Percentiles rank a stretch among this genome's conserved stretches.
Evolutionary conservation across 352 stramenopile species (phyloP).

Genomic region (Phytopythium ostracodes): DNA sequence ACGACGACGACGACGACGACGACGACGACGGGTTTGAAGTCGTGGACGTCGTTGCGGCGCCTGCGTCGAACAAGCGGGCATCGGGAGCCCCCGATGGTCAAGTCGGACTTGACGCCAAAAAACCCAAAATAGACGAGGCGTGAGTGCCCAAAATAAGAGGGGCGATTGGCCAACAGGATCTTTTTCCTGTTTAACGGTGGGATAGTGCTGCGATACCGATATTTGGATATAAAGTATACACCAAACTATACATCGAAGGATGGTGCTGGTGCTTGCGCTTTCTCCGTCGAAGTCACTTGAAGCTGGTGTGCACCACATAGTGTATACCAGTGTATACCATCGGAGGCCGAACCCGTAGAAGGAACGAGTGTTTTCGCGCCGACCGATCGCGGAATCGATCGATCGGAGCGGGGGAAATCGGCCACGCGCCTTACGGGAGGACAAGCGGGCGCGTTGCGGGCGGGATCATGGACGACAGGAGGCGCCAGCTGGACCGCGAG

Average conservation of each 20-base stretch:
- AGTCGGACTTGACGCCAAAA: slow-evolving; percentile 15
- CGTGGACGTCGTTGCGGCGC: slow-evolving; percentile 10
- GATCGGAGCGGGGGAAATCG: too few relatives aligned
- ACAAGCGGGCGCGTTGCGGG: neutral
- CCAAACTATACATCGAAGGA: too few relatives aligned
- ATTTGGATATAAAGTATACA: too few relatives aligned
- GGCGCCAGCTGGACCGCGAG: neutral
- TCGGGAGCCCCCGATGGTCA: slow-evolving; percentile 5
- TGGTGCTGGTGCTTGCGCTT: too few relatives aligned
- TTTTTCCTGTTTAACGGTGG: too few relatives aligned
- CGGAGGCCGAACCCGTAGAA: neutral
- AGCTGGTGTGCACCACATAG: too few relatives aligned
- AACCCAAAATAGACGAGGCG: slow-evolving; percentile 16
- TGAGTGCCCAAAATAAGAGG: neutral
- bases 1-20: slow-evolving; percentile 27
- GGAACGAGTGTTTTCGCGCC: neutral
- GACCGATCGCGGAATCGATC: neutral
- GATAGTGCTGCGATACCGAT: too few relatives aligned
- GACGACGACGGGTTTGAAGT: slow-evolving; percentile 18
- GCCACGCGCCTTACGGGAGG: neutral
- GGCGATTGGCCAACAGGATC: neutral
- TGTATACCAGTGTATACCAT: neutral
- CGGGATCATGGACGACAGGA: neutral
- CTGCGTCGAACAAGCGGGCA: slow-evolving; percentile 19
- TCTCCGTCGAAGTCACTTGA: too few relatives aligned